Evolutionary conservation across 495 filamentous ascomycete genomes (phyloP).

Genomic region (Glarea lozoyensis): DNA sequence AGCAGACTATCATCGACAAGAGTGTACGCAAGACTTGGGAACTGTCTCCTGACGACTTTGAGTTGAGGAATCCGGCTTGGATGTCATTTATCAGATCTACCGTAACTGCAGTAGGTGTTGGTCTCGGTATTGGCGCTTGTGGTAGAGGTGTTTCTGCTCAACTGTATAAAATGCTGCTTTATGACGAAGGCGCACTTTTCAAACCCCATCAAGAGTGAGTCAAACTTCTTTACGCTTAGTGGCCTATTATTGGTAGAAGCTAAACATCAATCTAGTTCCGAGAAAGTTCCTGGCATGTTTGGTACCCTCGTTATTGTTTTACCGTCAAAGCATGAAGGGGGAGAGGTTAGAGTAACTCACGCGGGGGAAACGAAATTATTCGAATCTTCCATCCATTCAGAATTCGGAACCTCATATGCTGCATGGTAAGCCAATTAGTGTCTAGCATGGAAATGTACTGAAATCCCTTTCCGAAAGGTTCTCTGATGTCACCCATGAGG

Average conservation of each 20-base stretch:
- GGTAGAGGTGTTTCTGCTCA: constrained; percentile 27
- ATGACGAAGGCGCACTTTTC: constrained; percentile 46
- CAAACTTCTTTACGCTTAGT: no score
- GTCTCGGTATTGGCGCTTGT: constrained; percentile 26
- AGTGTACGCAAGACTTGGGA: constrained; percentile 43
- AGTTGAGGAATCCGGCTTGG: constrained; percentile 31
- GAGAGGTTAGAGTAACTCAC: constrained; percentile 38
- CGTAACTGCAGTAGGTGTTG: constrained; percentile 14
- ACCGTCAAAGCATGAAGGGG: constrained; percentile 43
- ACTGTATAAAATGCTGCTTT: constrained; percentile 47
- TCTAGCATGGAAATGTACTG: background rate
- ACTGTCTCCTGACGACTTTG: constrained; percentile 34
- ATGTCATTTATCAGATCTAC: constrained; percentile 14
- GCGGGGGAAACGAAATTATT: constrained; percentile 26
- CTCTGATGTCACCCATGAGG: constrained; percentile 45
- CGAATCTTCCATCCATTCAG: constrained; percentile 26
- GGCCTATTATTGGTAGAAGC: no score
- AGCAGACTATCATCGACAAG: constrained; percentile 36
- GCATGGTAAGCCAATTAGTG: constrained; percentile 30
- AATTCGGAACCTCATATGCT: constrained; percentile 26
- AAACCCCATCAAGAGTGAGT: constrained; percentile 39
- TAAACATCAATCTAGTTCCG: constrained; percentile 30
- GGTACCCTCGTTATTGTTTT: constrained; percentile 45
- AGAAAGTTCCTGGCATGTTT: constrained; percentile 48
- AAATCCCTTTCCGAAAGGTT: constrained; percentile 23